Base-by-base conservation (phyloP, 1,139 yeast species). In the Hansenula sp. region DNA sequence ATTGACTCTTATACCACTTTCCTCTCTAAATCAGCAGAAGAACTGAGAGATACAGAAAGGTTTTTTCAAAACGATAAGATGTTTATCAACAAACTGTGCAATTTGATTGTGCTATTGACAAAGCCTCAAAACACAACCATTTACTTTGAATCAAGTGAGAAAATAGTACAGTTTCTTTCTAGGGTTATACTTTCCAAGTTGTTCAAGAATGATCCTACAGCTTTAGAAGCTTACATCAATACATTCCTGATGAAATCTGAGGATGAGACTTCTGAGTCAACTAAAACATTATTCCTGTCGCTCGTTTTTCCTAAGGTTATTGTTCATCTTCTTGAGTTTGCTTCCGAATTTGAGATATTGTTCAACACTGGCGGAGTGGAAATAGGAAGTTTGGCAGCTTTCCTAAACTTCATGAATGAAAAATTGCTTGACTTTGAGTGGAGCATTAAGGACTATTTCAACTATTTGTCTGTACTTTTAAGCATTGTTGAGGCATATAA, bases 71-170 rank as follows among this genome's bases (percentile, higher is more conserved):
- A 45, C 6, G 53, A 46, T 27, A 40, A 51, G 29, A 32, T 45
- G 1, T 43, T 55, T 5, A 35, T 51, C 22, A 51, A 45, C 19
- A 47, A 47, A 27, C 32, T 61, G 2, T 46, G 56, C 20, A 60
- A 60, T 27, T 37, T 62, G 38, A 41, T 58, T 7, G 33, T 61
- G 10, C 52, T 63, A 1, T 33, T 63, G 35, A 53, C 45, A 1
- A 59, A 61, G 30, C 55, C 65, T 1, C 60, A 59, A 39, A 60
- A 61, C 41, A 47, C 59, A 0, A 37, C 48, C 0, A 48, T 57
- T 2, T 62, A 61, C 37, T 47, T 47, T 25, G 50, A 47, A 11
- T 46, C 57, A 3, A 43, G 58, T 2, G 50, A 48, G 11, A 43
- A 41, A 13, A 41, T 60, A 18, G 44, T 44, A 11, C 46, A 47